Conservation (phyloP, 192 early-diverging fungal genomes). For the Geosiphon pyriformis region DNA sequence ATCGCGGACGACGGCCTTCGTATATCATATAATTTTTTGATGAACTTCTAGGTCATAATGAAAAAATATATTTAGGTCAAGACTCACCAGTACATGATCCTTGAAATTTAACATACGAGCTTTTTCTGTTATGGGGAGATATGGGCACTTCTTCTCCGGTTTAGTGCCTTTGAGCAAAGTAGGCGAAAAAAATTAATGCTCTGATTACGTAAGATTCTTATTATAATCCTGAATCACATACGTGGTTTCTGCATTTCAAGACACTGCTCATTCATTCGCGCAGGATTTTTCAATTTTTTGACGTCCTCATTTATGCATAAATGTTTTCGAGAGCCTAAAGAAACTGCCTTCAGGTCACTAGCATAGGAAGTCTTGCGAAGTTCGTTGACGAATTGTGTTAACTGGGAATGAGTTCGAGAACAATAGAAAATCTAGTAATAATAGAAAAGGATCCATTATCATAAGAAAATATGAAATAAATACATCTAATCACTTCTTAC, state of each 20-base stretch:
- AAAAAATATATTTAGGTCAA: not conserved
- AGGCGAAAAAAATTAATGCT: conserved; percentile 12
- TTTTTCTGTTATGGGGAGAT: conserved; percentile 40
- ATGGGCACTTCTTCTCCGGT: conserved; percentile 40
- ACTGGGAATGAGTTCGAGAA: conserved; percentile 86
- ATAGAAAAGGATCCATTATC: too few species aligned
- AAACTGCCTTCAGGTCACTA: conserved; percentile 51
- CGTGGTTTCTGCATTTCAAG: conserved; percentile 73
- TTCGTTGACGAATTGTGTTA: conserved; percentile 84
- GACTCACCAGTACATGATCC: conserved; percentile 42
- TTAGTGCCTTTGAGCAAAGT: too few species aligned
- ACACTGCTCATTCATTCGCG: conserved; percentile 75
- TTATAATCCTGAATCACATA: conserved; percentile 25
- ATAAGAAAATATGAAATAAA: not conserved
- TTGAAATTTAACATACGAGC: conserved; percentile 52
- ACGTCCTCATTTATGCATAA: conserved; percentile 79
- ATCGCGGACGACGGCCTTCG: conserved; percentile 50
- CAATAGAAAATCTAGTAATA: conserved; percentile 55
- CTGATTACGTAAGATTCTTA: conserved; percentile 1
- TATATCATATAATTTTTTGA: conserved; percentile 14
- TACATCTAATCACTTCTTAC: conserved; percentile 27
- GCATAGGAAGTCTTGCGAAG: conserved; percentile 72
- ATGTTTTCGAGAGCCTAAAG: conserved; percentile 76
- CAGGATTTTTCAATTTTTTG: conserved; percentile 39
- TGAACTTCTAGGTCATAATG: not conserved